Conservation (phyloP, 2,329 filamentous ascomycete genomes). For the Atkinsonella hypoxylon region DNA sequence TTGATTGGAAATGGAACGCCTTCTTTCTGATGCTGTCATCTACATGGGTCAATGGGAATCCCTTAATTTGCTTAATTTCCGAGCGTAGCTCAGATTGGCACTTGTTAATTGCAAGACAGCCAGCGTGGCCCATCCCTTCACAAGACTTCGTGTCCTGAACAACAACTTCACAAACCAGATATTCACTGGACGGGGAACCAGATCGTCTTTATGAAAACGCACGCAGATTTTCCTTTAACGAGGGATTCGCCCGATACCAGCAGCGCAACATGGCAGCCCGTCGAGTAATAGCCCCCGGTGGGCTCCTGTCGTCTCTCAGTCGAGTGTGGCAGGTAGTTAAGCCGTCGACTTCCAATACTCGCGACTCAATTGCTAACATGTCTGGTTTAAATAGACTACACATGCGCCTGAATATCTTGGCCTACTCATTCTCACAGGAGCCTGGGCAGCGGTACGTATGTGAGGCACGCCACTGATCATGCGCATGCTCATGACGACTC, state of each 20-base stretch:
- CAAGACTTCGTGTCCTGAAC: background rate
- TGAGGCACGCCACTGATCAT: background rate
- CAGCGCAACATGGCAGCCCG: constrained; percentile 2
- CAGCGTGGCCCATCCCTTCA: background rate
- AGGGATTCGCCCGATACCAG: background rate
- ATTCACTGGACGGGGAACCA: background rate
- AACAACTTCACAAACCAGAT: background rate
- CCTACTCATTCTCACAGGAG: constrained; percentile 3
- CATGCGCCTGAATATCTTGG: constrained; percentile 7
- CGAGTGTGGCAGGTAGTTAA: constrained; percentile 8
- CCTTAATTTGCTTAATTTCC: too few species aligned
- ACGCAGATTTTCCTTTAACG: background rate
- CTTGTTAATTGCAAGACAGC: background rate
- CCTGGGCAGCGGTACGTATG: constrained; percentile 4
- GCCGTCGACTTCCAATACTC: background rate
- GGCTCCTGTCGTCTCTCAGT: background rate
- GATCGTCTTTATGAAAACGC: background rate
- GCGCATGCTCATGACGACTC: background rate
- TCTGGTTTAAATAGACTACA: constrained; percentile 5
- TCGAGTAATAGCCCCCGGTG: constrained; percentile 1
- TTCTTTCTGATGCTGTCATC: too few species aligned
- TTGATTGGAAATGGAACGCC: too few species aligned
- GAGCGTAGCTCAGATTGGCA: too few species aligned
- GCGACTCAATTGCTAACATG: background rate
- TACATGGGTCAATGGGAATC: too few species aligned